Percentiles rank a stretch among this genome's conserved stretches.
These are phyloP conservation scores for Plasmodium gallinaceum DNA, from an alignment of 169 alveolate species.

Conservation along the genomic window DNA sequence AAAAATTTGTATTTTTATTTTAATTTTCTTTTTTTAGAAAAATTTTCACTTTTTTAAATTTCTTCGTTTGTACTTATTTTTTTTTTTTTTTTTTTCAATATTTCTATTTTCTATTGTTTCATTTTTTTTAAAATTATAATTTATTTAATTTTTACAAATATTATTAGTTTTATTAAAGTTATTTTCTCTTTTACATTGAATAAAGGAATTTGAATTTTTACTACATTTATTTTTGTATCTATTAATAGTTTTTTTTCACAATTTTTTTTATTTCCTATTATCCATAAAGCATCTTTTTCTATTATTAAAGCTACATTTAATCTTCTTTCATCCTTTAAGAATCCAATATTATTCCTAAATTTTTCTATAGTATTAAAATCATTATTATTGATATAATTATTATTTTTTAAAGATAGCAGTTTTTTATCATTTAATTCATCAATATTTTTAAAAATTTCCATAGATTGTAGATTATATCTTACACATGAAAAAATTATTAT, in stretches of 20 bases:
- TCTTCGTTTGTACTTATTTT: slow-evolving; percentile 34
- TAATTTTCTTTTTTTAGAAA: slow-evolving; percentile 8
- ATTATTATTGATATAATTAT: slow-evolving; percentile 23
- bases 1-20: too few relatives aligned
- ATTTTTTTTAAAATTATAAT: neutral
- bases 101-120: slow-evolving; percentile 13
- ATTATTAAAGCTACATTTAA: slow-evolving; percentile 96
- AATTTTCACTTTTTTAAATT: neutral
- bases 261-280: slow-evolving; percentile 89
- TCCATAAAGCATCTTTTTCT: slow-evolving; percentile 92
- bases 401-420: slow-evolving; percentile 26
- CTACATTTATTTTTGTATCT: slow-evolving; percentile 7
- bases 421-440: too few relatives aligned
- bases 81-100: slow-evolving; percentile 20
- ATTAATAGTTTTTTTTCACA: slow-evolving; percentile 8
- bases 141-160: neutral
- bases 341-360: slow-evolving; percentile 89
- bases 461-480: slow-evolving; percentile 77
- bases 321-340: slow-evolving; percentile 94
- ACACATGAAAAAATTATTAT: slow-evolving; percentile 96
- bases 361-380: slow-evolving; percentile 76
- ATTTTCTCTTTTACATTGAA: slow-evolving; percentile 7
- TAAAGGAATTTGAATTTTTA: slow-evolving; percentile 4
- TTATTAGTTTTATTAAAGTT: slow-evolving; percentile 33
- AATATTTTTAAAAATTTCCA: slow-evolving; percentile 30